These are phyloP conservation scores for Globisporangium iwayamae DNA, from an alignment of 352 stramenopile species.

Conservation along the genomic window DNA sequence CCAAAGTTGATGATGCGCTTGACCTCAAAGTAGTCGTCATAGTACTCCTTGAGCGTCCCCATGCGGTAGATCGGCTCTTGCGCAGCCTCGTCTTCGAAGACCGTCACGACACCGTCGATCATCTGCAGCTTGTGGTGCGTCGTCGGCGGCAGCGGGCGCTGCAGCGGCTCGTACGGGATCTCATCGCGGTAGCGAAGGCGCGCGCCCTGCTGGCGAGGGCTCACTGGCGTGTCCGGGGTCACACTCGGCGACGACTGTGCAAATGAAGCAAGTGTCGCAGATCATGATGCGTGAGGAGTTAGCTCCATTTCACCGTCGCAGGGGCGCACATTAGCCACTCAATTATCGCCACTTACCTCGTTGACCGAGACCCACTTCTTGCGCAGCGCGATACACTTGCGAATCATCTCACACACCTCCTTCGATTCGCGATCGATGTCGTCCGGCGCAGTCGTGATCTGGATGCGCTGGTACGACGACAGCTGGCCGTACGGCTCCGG, in stretches of 20 bases:
- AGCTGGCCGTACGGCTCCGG: constrained; percentile 75
- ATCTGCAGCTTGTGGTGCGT: constrained; percentile 52
- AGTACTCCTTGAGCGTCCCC: constrained; percentile 55
- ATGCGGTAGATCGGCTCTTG: constrained; percentile 37
- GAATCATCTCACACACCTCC: constrained; percentile 75
- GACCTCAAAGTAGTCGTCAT: constrained; percentile 72
- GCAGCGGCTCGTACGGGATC: constrained; percentile 67
- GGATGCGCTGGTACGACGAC: constrained; percentile 70
- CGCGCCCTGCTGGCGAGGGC: constrained; percentile 30
- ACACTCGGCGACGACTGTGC: constrained; percentile 14
- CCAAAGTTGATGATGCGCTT: constrained; percentile 87
- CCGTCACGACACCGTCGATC: constrained; percentile 54
- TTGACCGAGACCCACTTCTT: constrained; percentile 72
- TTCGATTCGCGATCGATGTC: constrained; percentile 73
- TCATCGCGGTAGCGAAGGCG: constrained; percentile 69
- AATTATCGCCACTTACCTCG: constrained; percentile 17
- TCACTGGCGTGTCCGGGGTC: constrained; percentile 23
- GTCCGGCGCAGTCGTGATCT: constrained; percentile 64
- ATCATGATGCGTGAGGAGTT: background rate
- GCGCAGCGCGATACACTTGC: constrained; percentile 66
- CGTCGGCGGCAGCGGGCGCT: constrained; percentile 32
- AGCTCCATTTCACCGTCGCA: background rate
- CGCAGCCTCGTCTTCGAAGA: constrained; percentile 30
- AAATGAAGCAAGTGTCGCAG: constrained; percentile 1
- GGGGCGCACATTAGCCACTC: no score